phyloP scores from a whole-genome alignment of 192 early-diverging fungal genomes.

The Backusella sp. region DNA sequence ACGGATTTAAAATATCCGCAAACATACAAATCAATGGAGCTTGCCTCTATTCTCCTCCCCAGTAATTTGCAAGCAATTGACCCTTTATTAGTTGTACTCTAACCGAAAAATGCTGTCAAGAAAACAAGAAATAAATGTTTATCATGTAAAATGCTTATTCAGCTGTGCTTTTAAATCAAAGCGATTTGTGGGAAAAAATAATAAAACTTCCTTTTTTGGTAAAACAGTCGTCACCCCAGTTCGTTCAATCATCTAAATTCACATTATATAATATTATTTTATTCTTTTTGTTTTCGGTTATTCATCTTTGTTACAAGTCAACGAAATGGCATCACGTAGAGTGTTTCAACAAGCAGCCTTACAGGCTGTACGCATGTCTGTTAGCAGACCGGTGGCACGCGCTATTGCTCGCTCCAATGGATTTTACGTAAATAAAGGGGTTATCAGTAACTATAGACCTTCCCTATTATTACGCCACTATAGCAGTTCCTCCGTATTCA shows the following conservation, averaged over 20 bases:
- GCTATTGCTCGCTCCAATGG: background rate
- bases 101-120: too few relatives aligned
- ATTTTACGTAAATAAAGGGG: background rate
- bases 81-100: too few relatives aligned
- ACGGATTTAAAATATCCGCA: too few relatives aligned
- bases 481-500: background rate
- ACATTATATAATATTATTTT: background rate
- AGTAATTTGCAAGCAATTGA: too few relatives aligned
- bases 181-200: background rate
- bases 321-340: constrained; percentile 11
- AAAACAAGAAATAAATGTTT: too few relatives aligned
- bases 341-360: background rate
- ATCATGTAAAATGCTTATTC: too few relatives aligned
- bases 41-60: too few relatives aligned
- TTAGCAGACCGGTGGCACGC: background rate
- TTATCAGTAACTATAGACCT: background rate
- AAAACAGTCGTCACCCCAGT: background rate
- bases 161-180: too few relatives aligned
- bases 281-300: background rate
- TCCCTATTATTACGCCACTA: constrained; percentile 6
- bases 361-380: background rate
- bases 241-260: background rate
- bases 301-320: background rate
- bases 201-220: background rate
- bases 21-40: too few relatives aligned